Base-by-base conservation (phyloP, 1,284 basidiomycete genomes). In the Leccinum solheimii region DNA sequence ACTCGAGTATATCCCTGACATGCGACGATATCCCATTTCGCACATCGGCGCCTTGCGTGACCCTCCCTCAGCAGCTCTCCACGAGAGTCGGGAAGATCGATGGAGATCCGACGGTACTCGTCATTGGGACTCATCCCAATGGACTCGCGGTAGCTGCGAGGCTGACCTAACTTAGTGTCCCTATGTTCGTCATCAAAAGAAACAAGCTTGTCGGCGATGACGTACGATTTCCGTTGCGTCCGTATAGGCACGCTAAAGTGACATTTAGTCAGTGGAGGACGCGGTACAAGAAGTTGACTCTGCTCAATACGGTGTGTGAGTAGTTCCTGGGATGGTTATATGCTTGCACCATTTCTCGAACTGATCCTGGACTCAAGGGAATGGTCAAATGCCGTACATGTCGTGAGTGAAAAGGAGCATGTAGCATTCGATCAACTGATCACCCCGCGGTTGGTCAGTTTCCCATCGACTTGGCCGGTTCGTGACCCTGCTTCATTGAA, bases 381-480 rank as follows among this genome's bases (percentile, higher is more conserved):
- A 5, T 9, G 57, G 66, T 59, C 66, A 32, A 8, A 64, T 69
- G 62, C 67, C 68, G 56, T 72, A 72, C 55, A 40, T 75, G 26
- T 64, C 60, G 71, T 71, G 40, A 62, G 69, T 58, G n/a, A 14
- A 40, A 11, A 11, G 2, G n/a, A n/a, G 4, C n/a, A 43, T 11
- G 10, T 23, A 9, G 13, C 9, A 38, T 36, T 53, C 16, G 13
- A 54, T 30, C 19, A 13, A 32, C 21, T 36, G n/a, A 27, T 48
- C 27, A 56, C 45, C 16, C 51, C 13, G 30, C n/a, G 48, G 6
- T 10, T 23, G 23, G 53, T 52, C 30, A 68, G 73, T 26, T 81
- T 72, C 58, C 79, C 78, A 14, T 53, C 69, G 26, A 71, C 74
- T 2, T 81, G 79, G 79, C 78, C 77, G 5, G 62, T 70, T 5